Base-by-base conservation (phyloP, 768 basidiomycete species). In the Amanita muscaria region DNA sequence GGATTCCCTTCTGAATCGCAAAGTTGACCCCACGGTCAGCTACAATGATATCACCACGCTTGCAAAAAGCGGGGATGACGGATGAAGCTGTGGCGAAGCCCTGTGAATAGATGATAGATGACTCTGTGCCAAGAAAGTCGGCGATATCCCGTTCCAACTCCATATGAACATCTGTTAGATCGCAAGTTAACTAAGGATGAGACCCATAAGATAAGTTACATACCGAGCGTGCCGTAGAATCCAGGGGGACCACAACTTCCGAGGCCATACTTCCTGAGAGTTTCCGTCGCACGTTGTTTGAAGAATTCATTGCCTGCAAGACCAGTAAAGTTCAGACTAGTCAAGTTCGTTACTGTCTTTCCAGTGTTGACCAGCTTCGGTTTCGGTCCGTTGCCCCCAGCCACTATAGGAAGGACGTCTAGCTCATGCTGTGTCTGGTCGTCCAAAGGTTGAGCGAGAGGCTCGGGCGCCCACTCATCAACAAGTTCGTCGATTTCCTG, bases 401-500 rank as follows among this genome's bases (percentile, higher is more conserved):
- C 58, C 48, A 96, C 75, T 48, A 92, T 59, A 9, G 92, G 91
- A 0, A 92, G 72, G 1, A 79, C 69, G 14, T 68, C 72, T n/a
- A 94, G 70, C 46, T 90, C 86, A 22, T 73, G 64, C 41, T 75
- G 68, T 49, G 92, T 85, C 32, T 66, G 64, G 3, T 70, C 60
- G 4, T 64, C 67, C 29, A 88, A 66, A 4, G 85, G 78, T 31
- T 70, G 73, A 3, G 73, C 80, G 7, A 99, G 74, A 6, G 88
- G 79, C 49, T 93, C 88, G 0, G 96, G 96, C 2, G 67, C 68
- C 90, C 92, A 99, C 62, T 98, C 96, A 41, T 89, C 83, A 1
- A 99, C 92, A 21, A 98, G 75, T 58, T 98, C 96, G 58, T 98
- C 82, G 33, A 98, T 79, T 81, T 98, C 96, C 92, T 96, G 53